Evolutionary conservation across 352 stramenopile species (phyloP).

Genomic region (Phytopythium ostracodes): DNA sequence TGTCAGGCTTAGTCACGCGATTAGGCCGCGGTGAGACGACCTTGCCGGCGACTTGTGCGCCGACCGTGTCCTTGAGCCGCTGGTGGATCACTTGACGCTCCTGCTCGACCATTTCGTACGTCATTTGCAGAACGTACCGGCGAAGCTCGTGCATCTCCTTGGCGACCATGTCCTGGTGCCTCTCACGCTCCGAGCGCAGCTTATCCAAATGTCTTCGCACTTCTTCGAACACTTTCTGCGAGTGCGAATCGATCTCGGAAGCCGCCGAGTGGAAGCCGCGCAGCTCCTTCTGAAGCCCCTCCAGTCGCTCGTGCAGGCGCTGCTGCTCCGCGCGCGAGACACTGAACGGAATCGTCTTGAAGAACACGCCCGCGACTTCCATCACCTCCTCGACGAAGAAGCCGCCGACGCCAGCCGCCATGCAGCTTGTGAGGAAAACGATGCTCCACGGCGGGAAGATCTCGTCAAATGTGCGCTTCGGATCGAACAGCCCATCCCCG

Average conservation of each 20-base stretch:
- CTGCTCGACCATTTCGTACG: slow-evolving; percentile 50
- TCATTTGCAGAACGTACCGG: slow-evolving; percentile 39
- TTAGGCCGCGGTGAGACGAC: neutral
- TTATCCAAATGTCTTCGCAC: slow-evolving; percentile 36
- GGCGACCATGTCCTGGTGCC: slow-evolving; percentile 54
- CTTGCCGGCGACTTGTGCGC: slow-evolving; percentile 10
- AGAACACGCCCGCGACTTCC: slow-evolving; percentile 23
- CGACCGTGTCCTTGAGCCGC: slow-evolving; percentile 29
- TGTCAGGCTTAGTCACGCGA: neutral
- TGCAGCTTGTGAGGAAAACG: slow-evolving; percentile 32
- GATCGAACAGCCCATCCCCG: neutral
- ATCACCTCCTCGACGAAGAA: slow-evolving; percentile 61
- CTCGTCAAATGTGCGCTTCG: slow-evolving; percentile 3
- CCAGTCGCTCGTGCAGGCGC: slow-evolving; percentile 43
- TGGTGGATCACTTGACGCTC: slow-evolving; percentile 46
- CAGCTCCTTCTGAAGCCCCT: slow-evolving; percentile 48
- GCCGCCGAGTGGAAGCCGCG: slow-evolving; percentile 39
- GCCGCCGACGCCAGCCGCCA: slow-evolving; percentile 35
- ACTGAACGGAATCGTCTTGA: slow-evolving; percentile 18
- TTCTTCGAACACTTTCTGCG: slow-evolving; percentile 49
- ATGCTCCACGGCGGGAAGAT: slow-evolving; percentile 42
- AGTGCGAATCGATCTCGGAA: slow-evolving; percentile 49
- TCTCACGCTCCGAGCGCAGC: slow-evolving; percentile 46
- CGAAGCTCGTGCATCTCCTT: slow-evolving; percentile 65
- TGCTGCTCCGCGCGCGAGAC: slow-evolving; percentile 34